Conservation (phyloP, 164 flowering plant genomes). For the Aristolochia contorta region DNA sequence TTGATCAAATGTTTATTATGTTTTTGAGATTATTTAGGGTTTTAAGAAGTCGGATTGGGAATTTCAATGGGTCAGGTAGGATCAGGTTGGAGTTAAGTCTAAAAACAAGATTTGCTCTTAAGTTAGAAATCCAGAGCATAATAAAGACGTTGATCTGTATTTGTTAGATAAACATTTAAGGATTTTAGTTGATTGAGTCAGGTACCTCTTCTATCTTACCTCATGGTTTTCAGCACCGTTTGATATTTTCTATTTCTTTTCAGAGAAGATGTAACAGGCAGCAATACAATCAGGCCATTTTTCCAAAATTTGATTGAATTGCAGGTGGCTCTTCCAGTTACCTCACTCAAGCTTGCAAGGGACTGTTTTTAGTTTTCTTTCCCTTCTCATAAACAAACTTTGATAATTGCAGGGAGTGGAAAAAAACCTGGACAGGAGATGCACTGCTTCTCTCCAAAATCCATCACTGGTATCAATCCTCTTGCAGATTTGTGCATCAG, state of each 20-base stretch:
- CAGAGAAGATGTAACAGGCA: slow-evolving; percentile 61
- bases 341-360: not conserved
- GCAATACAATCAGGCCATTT: slow-evolving; percentile 45
- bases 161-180: too few relatives aligned
- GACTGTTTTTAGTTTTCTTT: not conserved
- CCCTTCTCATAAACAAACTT: not conserved
- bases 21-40: not conserved
- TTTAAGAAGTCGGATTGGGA: too few relatives aligned
- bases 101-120: too few relatives aligned
- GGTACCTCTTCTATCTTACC: too few relatives aligned
- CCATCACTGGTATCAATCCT: slow-evolving; percentile 45
- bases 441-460: slow-evolving; percentile 36
- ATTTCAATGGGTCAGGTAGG: too few relatives aligned
- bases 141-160: too few relatives aligned
- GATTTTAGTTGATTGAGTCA: too few relatives aligned
- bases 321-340: slow-evolving; percentile 39
- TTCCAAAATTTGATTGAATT: slow-evolving; percentile 38
- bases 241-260: not conserved
- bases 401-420: slow-evolving; percentile 42
- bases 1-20: not conserved
- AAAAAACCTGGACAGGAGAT: slow-evolving; percentile 40
- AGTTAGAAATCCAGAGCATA: not conserved
- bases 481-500: not conserved
- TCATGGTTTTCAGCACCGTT: too few relatives aligned
- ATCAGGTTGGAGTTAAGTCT: too few relatives aligned